phyloP scores from a whole-genome alignment of 139 green algal species.

The Chlorella sp. region DNA sequence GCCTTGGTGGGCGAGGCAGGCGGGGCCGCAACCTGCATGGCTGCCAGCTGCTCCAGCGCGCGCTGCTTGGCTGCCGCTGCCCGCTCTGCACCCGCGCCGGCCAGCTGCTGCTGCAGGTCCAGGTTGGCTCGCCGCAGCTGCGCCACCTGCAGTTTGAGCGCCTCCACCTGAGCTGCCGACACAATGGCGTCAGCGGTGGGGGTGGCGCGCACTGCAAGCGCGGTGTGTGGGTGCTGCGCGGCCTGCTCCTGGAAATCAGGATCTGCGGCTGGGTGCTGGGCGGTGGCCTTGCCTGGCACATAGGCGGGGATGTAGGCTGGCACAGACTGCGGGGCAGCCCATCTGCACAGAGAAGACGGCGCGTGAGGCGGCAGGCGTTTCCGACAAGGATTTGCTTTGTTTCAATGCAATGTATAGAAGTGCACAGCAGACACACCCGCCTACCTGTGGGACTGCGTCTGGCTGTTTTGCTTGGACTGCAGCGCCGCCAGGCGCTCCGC shows the following conservation, averaged over 20 bases:
- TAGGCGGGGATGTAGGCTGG: background rate
- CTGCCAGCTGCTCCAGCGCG: background rate
- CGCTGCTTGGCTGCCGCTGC: background rate
- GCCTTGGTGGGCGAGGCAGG: background rate
- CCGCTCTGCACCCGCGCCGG: background rate
- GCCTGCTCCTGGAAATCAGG: too few relatives aligned
- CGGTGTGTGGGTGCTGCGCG: too few relatives aligned
- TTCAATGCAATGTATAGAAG: too few relatives aligned
- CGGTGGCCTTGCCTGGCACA: too few relatives aligned
- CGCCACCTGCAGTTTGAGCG: slow-evolving; percentile 4
- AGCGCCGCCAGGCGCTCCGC: background rate
- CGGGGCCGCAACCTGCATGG: background rate
- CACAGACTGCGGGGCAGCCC: too few relatives aligned
- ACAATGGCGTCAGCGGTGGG: background rate
- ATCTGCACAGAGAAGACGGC: too few relatives aligned
- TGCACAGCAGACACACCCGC: too few relatives aligned
- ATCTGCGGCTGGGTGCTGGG: too few relatives aligned
- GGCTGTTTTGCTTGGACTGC: background rate
- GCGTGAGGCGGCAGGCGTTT: too few relatives aligned
- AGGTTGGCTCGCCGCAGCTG: background rate
- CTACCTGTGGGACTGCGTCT: too few relatives aligned
- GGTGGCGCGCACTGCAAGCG: too few relatives aligned
- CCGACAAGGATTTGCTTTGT: too few relatives aligned
- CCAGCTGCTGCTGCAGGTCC: background rate
- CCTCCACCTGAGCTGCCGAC: background rate